Percentiles rank a stretch among this genome's conserved stretches.
phyloP scores from a whole-genome alignment of 1,284 basidiomycete genomes.

The Leucocoprinus gongylophorus region DNA sequence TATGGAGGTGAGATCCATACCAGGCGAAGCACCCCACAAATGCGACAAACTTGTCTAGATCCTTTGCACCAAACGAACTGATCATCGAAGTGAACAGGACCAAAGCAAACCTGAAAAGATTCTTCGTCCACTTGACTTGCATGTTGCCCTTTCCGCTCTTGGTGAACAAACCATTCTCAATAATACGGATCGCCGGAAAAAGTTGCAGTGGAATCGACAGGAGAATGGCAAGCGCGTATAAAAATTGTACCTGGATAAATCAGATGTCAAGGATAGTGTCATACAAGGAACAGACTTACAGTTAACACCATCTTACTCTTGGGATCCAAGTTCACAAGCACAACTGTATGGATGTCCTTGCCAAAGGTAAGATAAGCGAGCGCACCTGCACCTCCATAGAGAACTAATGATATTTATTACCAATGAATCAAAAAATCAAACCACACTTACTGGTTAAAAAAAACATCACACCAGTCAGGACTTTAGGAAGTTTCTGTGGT shows the following conservation, averaged over 20 bases:
- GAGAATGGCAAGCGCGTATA: slow-evolving; percentile 91
- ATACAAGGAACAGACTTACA: slow-evolving; percentile 39
- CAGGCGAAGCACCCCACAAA: slow-evolving; percentile 94
- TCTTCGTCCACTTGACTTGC: slow-evolving; percentile 88
- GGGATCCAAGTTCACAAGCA: slow-evolving; percentile 90
- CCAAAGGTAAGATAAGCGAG: slow-evolving; percentile 91
- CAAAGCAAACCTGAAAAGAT: slow-evolving; percentile 74
- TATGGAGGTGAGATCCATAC: slow-evolving; percentile 25
- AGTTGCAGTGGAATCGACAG: slow-evolving; percentile 93
- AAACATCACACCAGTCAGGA: slow-evolving; percentile 88
- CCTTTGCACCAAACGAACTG: slow-evolving; percentile 80
- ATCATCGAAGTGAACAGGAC: slow-evolving; percentile 73
- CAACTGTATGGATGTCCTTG: slow-evolving; percentile 83
- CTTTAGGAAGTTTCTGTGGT: slow-evolving; percentile 87
- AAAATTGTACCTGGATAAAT: slow-evolving; percentile 57
- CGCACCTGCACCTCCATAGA: slow-evolving; percentile 89
- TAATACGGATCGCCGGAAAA: slow-evolving; percentile 95
- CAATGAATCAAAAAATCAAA: not conserved
- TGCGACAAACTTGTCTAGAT: slow-evolving; percentile 96
- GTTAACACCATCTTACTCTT: slow-evolving; percentile 85
- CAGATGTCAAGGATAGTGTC: not conserved
- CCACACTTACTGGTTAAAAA: slow-evolving; percentile 54
- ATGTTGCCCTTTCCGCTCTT: slow-evolving; percentile 75
- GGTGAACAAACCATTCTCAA: slow-evolving; percentile 95
- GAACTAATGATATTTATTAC: slow-evolving; percentile 35